Evolutionary conservation across 306 rosid species (phyloP).

Genomic region (Cotoneaster glaucophyllus): DNA sequence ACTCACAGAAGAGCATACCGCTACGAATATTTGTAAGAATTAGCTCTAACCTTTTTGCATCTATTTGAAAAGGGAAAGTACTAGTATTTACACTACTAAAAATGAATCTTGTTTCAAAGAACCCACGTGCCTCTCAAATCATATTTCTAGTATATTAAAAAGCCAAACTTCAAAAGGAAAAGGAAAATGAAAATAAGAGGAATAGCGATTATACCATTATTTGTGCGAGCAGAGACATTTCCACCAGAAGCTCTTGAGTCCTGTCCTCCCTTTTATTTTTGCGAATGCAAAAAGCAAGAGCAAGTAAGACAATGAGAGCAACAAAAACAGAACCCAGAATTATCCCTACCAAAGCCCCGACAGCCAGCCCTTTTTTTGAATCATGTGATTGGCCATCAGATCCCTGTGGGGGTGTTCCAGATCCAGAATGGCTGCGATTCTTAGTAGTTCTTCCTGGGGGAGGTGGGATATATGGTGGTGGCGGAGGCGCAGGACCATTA

Average conservation of each 20-base stretch:
- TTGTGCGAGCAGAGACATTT: slow-evolving; percentile 43
- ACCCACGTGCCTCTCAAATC: not conserved
- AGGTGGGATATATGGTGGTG: slow-evolving; percentile 49
- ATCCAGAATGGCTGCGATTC: slow-evolving; percentile 38
- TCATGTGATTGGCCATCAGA: slow-evolving; percentile 35
- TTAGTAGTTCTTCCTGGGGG: slow-evolving; percentile 43
- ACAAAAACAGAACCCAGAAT: slow-evolving; percentile 46
- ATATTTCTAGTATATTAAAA: not conserved
- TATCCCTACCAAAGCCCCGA: slow-evolving; percentile 64
- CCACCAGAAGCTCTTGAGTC: slow-evolving; percentile 50
- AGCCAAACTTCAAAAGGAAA: slow-evolving; percentile 5
- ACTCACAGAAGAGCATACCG: not conserved
- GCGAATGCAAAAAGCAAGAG: slow-evolving; percentile 45
- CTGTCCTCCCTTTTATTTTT: slow-evolving; percentile 53
- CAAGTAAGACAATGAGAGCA: slow-evolving; percentile 43
- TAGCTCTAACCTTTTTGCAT: not conserved
- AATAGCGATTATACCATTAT: slow-evolving; percentile 47
- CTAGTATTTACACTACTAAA: not conserved
- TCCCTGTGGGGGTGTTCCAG: slow-evolving; percentile 37
- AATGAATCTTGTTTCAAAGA: not conserved
- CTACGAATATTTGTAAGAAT: not conserved
- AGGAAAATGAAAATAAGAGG: slow-evolving; percentile 3
- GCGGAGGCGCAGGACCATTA: slow-evolving; percentile 72
- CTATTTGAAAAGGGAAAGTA: not conserved
- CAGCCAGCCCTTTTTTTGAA: slow-evolving; percentile 43